A percentile compares a stretch with the other conserved stretches of the same genome.
Evolutionary conservation across 495 filamentous ascomycete genomes (phyloP).

Genomic region (Viridothelium virens): DNA sequence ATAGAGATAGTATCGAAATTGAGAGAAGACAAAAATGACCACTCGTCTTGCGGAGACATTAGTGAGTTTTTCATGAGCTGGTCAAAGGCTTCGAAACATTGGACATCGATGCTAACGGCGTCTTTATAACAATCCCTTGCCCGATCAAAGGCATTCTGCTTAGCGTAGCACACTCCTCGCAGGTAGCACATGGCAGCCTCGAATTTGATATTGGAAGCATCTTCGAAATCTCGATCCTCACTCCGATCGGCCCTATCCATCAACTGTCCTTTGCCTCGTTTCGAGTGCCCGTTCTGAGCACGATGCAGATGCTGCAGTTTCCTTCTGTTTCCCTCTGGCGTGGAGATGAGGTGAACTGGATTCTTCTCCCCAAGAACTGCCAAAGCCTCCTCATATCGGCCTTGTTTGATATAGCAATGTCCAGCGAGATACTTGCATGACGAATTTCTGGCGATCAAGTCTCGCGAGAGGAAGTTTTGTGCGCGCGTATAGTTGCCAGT

Average conservation of each 20-base stretch:
- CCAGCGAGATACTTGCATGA: constrained; percentile 87
- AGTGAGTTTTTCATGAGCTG: constrained; percentile 95
- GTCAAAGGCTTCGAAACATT: constrained; percentile 97
- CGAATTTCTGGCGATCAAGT: constrained; percentile 70
- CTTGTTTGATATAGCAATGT: constrained; percentile 86
- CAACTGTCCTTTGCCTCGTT: constrained; percentile 25
- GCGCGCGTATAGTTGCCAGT: constrained; percentile 91
- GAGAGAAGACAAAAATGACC: constrained; percentile 81
- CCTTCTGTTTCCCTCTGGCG: constrained; percentile 54
- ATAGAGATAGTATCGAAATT: constrained; percentile 70
- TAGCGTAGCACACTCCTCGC: constrained; percentile 86
- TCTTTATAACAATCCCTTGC: constrained; percentile 98
- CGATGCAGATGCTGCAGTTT: constrained; percentile 43
- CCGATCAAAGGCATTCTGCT: constrained; percentile 94
- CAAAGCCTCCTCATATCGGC: constrained; percentile 81
- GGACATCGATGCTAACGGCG: constrained; percentile 90
- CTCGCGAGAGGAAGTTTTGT: constrained; percentile 71
- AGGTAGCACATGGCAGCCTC: constrained; percentile 98
- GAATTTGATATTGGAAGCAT: constrained; percentile 65
- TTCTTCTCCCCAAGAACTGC: constrained; percentile 84
- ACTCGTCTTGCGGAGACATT: constrained; percentile 96
- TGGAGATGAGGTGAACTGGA: constrained; percentile 73
- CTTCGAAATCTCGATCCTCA: constrained; percentile 60
- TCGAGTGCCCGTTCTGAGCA: constrained; percentile 37
- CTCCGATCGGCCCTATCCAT: constrained; percentile 48